These are phyloP conservation scores for Aspergillus terreus DNA, from an alignment of 2,329 filamentous ascomycete genomes.

Conservation along the genomic window DNA sequence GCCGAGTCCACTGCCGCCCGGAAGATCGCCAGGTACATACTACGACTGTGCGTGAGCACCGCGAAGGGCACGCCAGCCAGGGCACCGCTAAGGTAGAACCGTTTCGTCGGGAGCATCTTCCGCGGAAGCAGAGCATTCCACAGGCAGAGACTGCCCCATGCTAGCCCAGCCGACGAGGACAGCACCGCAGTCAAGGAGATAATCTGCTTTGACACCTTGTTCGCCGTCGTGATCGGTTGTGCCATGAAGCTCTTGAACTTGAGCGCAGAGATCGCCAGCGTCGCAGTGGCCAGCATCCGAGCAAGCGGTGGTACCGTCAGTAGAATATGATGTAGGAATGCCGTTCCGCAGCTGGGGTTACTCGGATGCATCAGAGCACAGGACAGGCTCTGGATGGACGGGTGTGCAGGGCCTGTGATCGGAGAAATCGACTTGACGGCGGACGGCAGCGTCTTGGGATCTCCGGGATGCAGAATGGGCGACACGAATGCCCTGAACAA, in stretches of 20 bases:
- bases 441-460: conserved; percentile 56
- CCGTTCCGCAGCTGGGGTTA: conserved; percentile 83
- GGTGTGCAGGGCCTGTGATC: conserved; percentile 79
- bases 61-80: conserved; percentile 77
- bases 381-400: conserved; percentile 76
- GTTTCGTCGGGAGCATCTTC: conserved; percentile 70
- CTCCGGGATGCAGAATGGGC: conserved; percentile 78
- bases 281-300: conserved; percentile 67
- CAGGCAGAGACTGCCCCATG: conserved; percentile 86
- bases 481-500: conserved; percentile 67
- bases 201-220: conserved; percentile 63
- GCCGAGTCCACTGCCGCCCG: conserved; percentile 75
- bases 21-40: conserved; percentile 74
- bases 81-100: conserved; percentile 87
- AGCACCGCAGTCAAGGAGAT: conserved; percentile 73
- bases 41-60: conserved; percentile 55
- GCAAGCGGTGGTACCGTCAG: conserved; percentile 74
- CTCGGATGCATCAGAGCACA: conserved; percentile 86
- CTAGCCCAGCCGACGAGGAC: conserved; percentile 77
- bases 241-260: conserved; percentile 65
- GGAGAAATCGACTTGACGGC: conserved; percentile 67
- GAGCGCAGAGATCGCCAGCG: conserved; percentile 63
- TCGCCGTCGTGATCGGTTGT: conserved; percentile 64
- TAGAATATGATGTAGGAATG: conserved; percentile 84
- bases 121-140: conserved; percentile 77